Base-by-base conservation (phyloP, 1,284 basidiomycete genomes). In the Papiliotrema flavescens region DNA sequence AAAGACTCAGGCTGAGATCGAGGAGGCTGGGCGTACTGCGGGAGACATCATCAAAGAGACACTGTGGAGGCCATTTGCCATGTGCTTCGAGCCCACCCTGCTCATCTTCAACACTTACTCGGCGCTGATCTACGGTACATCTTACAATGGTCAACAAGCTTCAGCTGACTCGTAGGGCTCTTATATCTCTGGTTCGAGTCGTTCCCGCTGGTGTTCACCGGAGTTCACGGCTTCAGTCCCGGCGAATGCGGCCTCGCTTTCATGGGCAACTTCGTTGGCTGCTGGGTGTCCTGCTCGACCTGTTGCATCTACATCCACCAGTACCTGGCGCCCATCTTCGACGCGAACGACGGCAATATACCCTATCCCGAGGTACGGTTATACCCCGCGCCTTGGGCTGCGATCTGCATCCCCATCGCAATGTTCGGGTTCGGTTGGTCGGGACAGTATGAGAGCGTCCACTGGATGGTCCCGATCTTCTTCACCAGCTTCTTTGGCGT, bases 1-100 rank as follows among this genome's bases (percentile, higher is more conserved):
- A 37, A 57, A 61, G 23, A 61, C 65, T n/a, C 63, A 69, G 41
- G 55, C 57, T n/a, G 63, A 68, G 44, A 58, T 59, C 47, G 60
- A 62, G 6, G 35, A 35, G 17, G 37, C 41, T 2, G 39, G 56
- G 5, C 58, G 48, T 17, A 49, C 42, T 6, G 32, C 47, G 11
- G 41, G 20, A 2, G 40, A 47, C 2, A 34, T 59, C 26, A 40
- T 49, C 36, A 41, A 42, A 23, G 36, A 37, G 28, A 57, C 55
- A 3, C 51, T 65, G 47, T 23, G 56, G n/a, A 53, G 56, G 40
- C 64, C 64, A 2, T 52, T 64, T 47, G 32, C 13, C 11, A 19
- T 54, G 40, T 49, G 49, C 26, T 44, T 36, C 23, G 53, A 54
- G 26, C 53, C 53, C 20, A 54, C 44, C n/a, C 40, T 54, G 35